Percentiles rank a stretch among this genome's conserved stretches.
These are phyloP conservation scores for Microglena sp. DNA, from an alignment of 139 green algal genomes.

Conservation along the genomic window DNA sequence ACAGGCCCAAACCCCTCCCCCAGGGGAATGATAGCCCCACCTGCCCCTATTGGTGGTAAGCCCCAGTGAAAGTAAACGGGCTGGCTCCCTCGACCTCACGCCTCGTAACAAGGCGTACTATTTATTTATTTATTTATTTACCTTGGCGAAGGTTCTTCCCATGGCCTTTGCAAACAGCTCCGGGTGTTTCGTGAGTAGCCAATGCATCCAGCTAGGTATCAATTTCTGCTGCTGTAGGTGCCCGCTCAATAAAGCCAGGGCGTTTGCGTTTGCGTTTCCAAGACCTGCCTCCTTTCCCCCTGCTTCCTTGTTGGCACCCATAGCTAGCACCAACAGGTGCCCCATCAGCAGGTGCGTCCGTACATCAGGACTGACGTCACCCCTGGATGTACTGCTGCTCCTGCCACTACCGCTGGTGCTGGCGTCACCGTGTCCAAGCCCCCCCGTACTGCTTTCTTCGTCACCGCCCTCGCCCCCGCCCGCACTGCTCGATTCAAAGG, in stretches of 20 bases:
- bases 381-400: slow-evolving; percentile 8
- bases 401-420: slow-evolving; percentile 3
- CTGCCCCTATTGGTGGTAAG: background rate
- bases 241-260: slow-evolving; percentile 39
- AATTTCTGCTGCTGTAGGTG: slow-evolving; percentile 45
- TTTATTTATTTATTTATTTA: too few species aligned
- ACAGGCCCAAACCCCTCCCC: too few species aligned
- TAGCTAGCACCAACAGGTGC: slow-evolving; percentile 44
- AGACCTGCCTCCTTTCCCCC: too few species aligned
- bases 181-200: slow-evolving; percentile 53
- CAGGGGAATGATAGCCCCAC: too few species aligned
- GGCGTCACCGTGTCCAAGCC: too few species aligned
- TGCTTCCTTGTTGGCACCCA: background rate
- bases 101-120: too few species aligned
- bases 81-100: too few species aligned
- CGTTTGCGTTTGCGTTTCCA: slow-evolving; percentile 30
- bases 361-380: slow-evolving; percentile 9
- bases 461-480: too few species aligned
- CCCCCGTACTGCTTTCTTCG: too few species aligned
- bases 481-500: too few species aligned
- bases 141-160: too few species aligned
- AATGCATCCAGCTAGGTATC: slow-evolving; percentile 65
- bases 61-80: too few species aligned
- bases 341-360: slow-evolving; percentile 53
- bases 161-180: slow-evolving; percentile 44